A percentile compares a stretch with the other conserved stretches of the same genome.
Conservation (phyloP, 2,329 filamentous ascomycete species). For the Pestalotiopsis sp. region DNA sequence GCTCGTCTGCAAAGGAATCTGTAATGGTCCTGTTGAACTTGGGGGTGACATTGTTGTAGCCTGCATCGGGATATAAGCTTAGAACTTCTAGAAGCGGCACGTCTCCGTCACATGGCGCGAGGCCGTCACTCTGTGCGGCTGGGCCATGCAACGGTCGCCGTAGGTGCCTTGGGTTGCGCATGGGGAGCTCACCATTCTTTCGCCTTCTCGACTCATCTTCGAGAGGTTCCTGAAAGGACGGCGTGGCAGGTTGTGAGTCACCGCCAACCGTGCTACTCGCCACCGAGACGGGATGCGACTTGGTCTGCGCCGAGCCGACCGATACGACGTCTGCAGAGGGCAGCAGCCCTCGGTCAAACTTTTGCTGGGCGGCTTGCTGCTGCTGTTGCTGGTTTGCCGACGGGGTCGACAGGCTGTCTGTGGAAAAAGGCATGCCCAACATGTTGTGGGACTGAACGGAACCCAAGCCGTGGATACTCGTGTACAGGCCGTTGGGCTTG, state of each 20-base stretch:
- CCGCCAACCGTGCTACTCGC: constrained; percentile 57
- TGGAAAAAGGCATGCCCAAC: constrained; percentile 35
- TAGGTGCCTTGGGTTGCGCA: background rate
- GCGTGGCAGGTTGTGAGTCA: constrained; percentile 61
- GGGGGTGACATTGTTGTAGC: constrained; percentile 43
- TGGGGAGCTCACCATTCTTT: constrained; percentile 54
- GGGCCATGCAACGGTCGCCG: constrained; percentile 22
- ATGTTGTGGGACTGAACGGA: constrained; percentile 36
- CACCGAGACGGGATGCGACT: constrained; percentile 58
- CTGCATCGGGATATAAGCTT: constrained; percentile 6
- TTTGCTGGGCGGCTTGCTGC: constrained; percentile 38
- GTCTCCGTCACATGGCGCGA: background rate
- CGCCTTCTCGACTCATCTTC: constrained; percentile 44
- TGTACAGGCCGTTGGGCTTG: constrained; percentile 45
- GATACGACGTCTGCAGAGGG: constrained; percentile 47
- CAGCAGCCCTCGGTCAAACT: constrained; percentile 44
- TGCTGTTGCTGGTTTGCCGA: constrained; percentile 36
- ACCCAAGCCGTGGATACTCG: constrained; percentile 33
- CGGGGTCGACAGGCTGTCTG: constrained; percentile 21
- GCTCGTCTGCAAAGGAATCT: constrained; percentile 80
- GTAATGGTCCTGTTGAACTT: constrained; percentile 87
- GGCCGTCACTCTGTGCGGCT: constrained; percentile 48
- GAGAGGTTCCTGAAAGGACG: constrained; percentile 52
- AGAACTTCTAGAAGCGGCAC: constrained; percentile 25
- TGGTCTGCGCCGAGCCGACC: constrained; percentile 33